A percentile compares a stretch with the other conserved stretches of the same genome.
phyloP scores from a whole-genome alignment of 2,329 filamentous ascomycete species.

The Fusarium coffeatum region DNA sequence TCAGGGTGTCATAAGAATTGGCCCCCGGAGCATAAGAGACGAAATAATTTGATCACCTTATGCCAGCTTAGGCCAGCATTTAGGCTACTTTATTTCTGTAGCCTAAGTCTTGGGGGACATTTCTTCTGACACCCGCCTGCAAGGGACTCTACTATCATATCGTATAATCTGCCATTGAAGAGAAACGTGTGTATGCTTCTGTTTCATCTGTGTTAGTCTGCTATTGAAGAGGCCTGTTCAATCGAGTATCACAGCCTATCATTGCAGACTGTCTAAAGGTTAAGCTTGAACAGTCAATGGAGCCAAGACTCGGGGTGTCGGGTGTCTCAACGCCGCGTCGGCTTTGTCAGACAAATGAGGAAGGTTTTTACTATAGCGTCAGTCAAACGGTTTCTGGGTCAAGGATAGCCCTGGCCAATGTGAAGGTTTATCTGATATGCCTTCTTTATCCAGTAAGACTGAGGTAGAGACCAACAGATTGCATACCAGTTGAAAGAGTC shows the following conservation, averaged over 20 bases:
- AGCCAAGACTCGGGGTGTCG: conserved; percentile 11
- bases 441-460: not conserved
- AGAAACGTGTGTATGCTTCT: conserved; percentile 1
- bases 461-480: not conserved
- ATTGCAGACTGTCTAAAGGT: not conserved
- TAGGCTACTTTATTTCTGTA: too few relatives aligned
- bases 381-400: conserved; percentile 8
- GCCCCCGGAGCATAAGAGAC: too few relatives aligned
- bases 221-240: not conserved
- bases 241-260: not conserved
- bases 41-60: too few relatives aligned
- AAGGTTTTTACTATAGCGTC: conserved; percentile 32
- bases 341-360: conserved; percentile 29
- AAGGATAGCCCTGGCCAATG: not conserved
- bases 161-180: not conserved
- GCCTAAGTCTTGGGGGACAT: too few relatives aligned
- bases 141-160: not conserved
- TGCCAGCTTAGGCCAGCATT: too few relatives aligned
- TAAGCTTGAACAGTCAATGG: not conserved
- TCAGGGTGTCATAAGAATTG: too few relatives aligned
- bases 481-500: too few relatives aligned
- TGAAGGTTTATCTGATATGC: not conserved
- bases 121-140: too few relatives aligned
- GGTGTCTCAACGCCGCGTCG: conserved; percentile 5
- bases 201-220: not conserved